These are phyloP conservation scores for Calonectria fujianensis DNA, from an alignment of 2,329 filamentous ascomycete species.

Conservation along the genomic window DNA sequence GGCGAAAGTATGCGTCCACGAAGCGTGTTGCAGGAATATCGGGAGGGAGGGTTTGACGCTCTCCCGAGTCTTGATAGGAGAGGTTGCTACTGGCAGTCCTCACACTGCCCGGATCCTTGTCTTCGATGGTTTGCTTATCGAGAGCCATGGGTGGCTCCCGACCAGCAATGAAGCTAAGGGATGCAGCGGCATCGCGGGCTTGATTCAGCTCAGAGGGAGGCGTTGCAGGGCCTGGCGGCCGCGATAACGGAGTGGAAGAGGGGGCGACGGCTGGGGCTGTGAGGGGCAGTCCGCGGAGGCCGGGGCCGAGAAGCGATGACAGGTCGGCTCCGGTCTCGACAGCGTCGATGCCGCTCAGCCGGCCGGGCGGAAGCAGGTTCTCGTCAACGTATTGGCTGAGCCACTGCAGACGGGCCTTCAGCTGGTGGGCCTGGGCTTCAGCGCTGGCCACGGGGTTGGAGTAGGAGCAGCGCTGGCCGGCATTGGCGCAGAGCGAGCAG, in stretches of 20 bases:
- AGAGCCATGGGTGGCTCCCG: conserved; percentile 36
- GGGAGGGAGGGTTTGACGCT: conserved; percentile 49
- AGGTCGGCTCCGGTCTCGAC: conserved; percentile 62
- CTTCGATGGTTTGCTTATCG: conserved; percentile 42
- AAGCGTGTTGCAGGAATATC: conserved; percentile 58
- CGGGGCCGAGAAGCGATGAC: conserved; percentile 36
- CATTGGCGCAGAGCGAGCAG: conserved; percentile 63
- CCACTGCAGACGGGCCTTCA: conserved; percentile 65
- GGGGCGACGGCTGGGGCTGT: conserved; percentile 30
- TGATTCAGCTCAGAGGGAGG: conserved; percentile 43
- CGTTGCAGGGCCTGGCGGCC: conserved; percentile 41
- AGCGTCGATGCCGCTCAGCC: conserved; percentile 55
- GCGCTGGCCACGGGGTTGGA: conserved; percentile 58
- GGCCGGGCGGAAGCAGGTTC: conserved; percentile 51
- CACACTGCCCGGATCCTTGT: conserved; percentile 49
- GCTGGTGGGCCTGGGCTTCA: conserved; percentile 59
- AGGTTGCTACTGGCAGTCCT: conserved; percentile 47
- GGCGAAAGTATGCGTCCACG: conserved; percentile 67
- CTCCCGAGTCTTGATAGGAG: conserved; percentile 49
- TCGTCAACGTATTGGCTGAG: conserved; percentile 62
- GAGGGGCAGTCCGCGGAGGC: conserved; percentile 18
- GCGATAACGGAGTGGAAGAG: conserved; percentile 42
- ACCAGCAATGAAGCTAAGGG: conserved; percentile 30
- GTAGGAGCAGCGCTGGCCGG: conserved; percentile 62
- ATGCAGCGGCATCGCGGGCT: conserved; percentile 32